Percentiles rank a stretch among this genome's conserved stretches.
phyloP scores from a whole-genome alignment of 2,329 filamentous ascomycete genomes.

The Cytospora piceae region DNA sequence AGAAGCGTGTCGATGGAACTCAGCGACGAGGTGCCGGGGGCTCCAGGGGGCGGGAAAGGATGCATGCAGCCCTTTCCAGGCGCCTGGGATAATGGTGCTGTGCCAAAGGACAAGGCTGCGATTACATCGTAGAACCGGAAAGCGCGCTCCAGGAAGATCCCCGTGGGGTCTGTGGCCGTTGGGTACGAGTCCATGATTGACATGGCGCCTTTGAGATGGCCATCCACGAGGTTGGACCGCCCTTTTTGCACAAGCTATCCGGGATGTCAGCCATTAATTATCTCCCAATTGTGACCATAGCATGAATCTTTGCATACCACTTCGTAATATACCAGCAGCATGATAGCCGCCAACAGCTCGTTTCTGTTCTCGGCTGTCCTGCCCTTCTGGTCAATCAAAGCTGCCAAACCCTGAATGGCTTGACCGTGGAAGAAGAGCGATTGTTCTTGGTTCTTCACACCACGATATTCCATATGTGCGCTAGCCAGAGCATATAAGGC shows the following conservation, averaged over 20 bases:
- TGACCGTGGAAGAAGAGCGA: conserved; percentile 63
- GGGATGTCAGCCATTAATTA: conserved; percentile 26
- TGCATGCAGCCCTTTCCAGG: conserved; percentile 51
- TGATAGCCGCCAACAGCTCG: conserved; percentile 63
- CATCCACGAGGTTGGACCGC: conserved; percentile 62
- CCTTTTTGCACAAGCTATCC: conserved; percentile 63
- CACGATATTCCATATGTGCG: conserved; percentile 76
- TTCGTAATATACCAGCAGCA: conserved; percentile 66
- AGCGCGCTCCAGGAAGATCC: conserved; percentile 62
- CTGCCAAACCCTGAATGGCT: conserved; percentile 61
- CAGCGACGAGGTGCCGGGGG: conserved; percentile 49
- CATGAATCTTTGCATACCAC: conserved; percentile 50
- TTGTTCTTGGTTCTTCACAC: conserved; percentile 56
- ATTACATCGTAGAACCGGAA: conserved; percentile 70
- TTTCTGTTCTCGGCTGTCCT: conserved; percentile 51
- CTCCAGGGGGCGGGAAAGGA: conserved; percentile 52
- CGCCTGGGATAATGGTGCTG: conserved; percentile 56
- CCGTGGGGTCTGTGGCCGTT: conserved; percentile 52
- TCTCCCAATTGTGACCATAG: not conserved
- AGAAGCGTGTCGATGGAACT: conserved; percentile 62
- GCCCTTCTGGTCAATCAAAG: conserved; percentile 57
- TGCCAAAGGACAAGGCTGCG: conserved; percentile 63
- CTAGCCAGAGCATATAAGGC: conserved; percentile 83
- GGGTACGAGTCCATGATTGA: conserved; percentile 60
- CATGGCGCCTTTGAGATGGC: conserved; percentile 64